Conservation (phyloP, 1,284 basidiomycete species). For the Cystobasidiaceae sp. region DNA sequence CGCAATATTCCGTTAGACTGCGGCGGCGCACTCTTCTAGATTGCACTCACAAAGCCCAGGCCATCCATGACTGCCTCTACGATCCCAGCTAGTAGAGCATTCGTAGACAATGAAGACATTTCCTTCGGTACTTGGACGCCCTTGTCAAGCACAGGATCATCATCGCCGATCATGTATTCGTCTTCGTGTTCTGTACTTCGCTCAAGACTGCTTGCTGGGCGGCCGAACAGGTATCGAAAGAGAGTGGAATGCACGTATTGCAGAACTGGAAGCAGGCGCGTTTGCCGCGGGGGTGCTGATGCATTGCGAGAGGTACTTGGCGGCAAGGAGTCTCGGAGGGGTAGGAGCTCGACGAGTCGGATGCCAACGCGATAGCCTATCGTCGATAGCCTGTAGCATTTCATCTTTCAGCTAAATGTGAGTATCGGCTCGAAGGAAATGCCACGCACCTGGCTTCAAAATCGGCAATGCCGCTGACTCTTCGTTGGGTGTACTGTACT, state of each 20-base stretch:
- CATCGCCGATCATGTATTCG: constrained; percentile 99
- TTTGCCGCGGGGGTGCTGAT: constrained; percentile 69
- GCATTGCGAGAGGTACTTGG: constrained; percentile 36
- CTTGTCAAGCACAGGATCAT: constrained; percentile 84
- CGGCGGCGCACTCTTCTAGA: not conserved
- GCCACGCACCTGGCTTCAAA: constrained; percentile 58
- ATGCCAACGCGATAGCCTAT: constrained; percentile 83
- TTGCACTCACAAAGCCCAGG: constrained; percentile 77
- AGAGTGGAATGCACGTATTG: constrained; percentile 89
- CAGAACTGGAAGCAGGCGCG: constrained; percentile 76
- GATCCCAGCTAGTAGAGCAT: constrained; percentile 92
- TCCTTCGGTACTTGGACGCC: constrained; percentile 90
- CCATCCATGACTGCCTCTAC: constrained; percentile 97
- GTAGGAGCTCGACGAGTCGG: constrained; percentile 66
- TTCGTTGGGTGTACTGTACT: constrained; percentile 88
- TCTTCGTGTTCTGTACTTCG: constrained; percentile 92
- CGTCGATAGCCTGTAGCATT: constrained; percentile 63
- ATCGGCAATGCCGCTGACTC: constrained; percentile 89
- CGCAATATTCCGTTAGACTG: not conserved
- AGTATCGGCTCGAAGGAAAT: not conserved
- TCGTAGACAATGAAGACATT: constrained; percentile 88
- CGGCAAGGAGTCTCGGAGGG: constrained; percentile 40
- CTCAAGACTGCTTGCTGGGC: constrained; percentile 88
- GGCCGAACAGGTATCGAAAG: constrained; percentile 89
- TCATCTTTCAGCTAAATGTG: not conserved